Percentiles rank a stretch among this genome's conserved stretches.
phyloP scores from a whole-genome alignment of 306 rosid genomes.

The Begonia loranthoides region DNA sequence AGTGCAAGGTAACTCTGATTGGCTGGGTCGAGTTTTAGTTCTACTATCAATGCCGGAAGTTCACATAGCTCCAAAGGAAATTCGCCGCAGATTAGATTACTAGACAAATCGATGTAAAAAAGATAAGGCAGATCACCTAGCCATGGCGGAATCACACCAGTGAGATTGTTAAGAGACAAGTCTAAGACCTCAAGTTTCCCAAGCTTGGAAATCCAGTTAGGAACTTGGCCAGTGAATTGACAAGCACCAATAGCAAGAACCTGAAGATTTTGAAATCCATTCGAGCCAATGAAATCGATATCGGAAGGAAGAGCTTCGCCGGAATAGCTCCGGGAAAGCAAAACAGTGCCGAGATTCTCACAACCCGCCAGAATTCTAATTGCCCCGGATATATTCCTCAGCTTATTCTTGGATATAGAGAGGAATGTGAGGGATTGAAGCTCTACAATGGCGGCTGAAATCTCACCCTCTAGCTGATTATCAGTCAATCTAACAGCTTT shows the following conservation, averaged over 20 bases:
- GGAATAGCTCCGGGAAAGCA: conserved; percentile 32
- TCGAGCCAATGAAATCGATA: conserved; percentile 21
- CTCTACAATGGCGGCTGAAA: conserved; percentile 33
- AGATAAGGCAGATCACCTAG: conserved; percentile 42
- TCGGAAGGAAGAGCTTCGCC: conserved; percentile 38
- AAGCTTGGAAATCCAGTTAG: conserved; percentile 51
- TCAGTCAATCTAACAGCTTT: conserved; percentile 52
- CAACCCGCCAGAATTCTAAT: conserved; percentile 35
- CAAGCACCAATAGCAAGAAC: conserved; percentile 67
- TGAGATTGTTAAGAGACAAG: conserved; percentile 38
- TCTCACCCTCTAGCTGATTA: conserved; percentile 47
- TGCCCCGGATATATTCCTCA: conserved; percentile 48
- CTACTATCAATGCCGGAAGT: conserved; percentile 39
- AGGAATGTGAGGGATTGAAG: conserved; percentile 50
- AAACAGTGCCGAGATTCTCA: conserved; percentile 48
- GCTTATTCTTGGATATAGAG: conserved; percentile 44
- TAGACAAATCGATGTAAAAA: conserved; percentile 65
- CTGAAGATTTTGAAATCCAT: conserved; percentile 42
- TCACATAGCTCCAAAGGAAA: conserved; percentile 44
- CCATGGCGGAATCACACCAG: conserved; percentile 58
- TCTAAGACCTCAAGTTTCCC: conserved; percentile 53
- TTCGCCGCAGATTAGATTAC: conserved; percentile 33
- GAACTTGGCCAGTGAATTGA: conserved; percentile 45
- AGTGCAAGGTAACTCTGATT: conserved; percentile 45
- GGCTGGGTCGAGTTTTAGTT: conserved; percentile 23